A percentile compares a stretch with the other conserved stretches of the same genome.
Evolutionary conservation across 345 rosid genomes (phyloP).

Genomic region (Eucalyptus microcorys): DNA sequence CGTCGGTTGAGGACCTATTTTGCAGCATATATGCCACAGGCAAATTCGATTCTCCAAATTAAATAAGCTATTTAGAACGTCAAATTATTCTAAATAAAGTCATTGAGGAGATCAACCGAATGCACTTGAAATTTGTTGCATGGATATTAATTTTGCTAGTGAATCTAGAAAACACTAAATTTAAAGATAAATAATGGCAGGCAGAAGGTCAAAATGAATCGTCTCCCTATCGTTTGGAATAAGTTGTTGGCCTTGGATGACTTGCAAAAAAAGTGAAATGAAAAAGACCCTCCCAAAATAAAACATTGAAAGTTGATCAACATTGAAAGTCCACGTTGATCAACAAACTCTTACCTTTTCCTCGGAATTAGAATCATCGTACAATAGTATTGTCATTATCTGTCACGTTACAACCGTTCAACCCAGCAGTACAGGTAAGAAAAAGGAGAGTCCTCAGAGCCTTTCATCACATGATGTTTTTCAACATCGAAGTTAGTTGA

Average conservation of each 20-base stretch:
- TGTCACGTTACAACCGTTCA: neutral
- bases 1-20: neutral
- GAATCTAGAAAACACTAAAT: neutral
- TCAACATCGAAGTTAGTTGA: neutral
- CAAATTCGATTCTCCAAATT: neutral
- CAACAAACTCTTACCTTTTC: neutral
- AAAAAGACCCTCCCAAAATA: neutral
- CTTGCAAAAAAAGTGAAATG: neutral
- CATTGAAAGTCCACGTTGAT: neutral
- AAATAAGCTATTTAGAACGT: neutral
- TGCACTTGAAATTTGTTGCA: neutral
- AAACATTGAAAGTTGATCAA: neutral
- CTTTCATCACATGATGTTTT: neutral
- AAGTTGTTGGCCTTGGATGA: neutral
- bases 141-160: neutral
- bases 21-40: neutral
- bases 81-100: neutral
- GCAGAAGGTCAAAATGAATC: neutral
- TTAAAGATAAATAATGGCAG: neutral
- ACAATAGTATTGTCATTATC: accelerated
- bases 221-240: neutral
- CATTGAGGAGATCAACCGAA: neutral
- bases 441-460: neutral
- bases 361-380: neutral
- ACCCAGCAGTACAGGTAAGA: neutral